Evolutionary conservation across 73 alveolate species (phyloP), one percentile per base, ranked within the genome.

Genomic region (Durusdinium trenchii): DNA sequence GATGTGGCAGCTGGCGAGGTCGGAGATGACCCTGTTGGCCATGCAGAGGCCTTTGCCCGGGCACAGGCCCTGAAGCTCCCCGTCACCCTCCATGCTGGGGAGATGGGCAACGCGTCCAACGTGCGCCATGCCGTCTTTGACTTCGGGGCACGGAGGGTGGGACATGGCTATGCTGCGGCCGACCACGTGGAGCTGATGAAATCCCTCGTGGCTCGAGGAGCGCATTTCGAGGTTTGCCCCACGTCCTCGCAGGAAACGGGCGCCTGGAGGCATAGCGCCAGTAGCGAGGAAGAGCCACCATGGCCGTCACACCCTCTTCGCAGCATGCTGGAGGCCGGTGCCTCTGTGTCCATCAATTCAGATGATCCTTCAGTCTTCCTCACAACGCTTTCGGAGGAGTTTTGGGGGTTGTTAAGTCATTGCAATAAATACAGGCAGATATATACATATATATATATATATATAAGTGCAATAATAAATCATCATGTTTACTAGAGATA

Each of bases 1-100:
- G 95, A 86, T 43, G 82, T 61, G 73, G 95, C 95, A 3, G 95
- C 95, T 20, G 95, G 95, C 7, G 95, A 86, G 83, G 95, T 86
- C 83, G 95, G 95, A 32, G 95, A 86, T 60, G 95, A 86, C 32
- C 95, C 95, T 23, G 54, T 51, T 16, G 83, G 48, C n/a, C 95
- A 86, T 64, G 95, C 45, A 14, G 83, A 54, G 47, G 95, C 95
- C 46, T 86, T 86, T 61, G 52, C 43, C 35, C 45, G 47, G 67
- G 91, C 91, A 43, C 40, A 86, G 62, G 95, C 57, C 48, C 61
- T 86, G 45, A 83, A 83, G 26, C 38, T 86, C 46, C 57, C 57
- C 47, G 78, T 60, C 83, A 86, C 84, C 46, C 26, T 86, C 46
- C 95, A 86, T 23, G 95, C 95, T 7, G 95, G 95, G n/a, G 95